phyloP scores from a whole-genome alignment of 345 rosid species.

The Populus davidiana region DNA sequence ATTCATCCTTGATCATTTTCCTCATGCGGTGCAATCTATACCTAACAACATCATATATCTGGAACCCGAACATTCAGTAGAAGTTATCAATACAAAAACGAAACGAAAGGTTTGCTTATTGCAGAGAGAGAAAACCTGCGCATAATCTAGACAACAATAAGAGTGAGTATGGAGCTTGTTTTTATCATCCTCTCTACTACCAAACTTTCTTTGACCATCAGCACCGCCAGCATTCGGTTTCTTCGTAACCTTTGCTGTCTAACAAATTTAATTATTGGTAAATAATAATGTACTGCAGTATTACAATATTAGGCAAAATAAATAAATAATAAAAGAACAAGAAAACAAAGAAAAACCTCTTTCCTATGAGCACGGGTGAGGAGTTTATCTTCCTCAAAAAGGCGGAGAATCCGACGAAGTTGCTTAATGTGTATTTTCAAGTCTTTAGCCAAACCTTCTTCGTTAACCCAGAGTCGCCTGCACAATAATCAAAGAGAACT shows the following conservation, averaged over 20 bases:
- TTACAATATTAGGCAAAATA: neutral
- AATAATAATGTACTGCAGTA: neutral
- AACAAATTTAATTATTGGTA: neutral
- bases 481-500: neutral
- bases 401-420: slow-evolving; percentile 61
- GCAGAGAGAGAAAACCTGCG: slow-evolving; percentile 49
- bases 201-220: slow-evolving; percentile 33
- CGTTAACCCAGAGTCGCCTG: slow-evolving; percentile 92
- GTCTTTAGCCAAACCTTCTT: slow-evolving; percentile 92
- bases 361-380: slow-evolving; percentile 71
- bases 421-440: slow-evolving; percentile 76
- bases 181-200: slow-evolving; percentile 71
- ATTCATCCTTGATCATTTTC: slow-evolving; percentile 78
- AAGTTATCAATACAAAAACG: too few species aligned
- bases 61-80: slow-evolving; percentile 21
- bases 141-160: slow-evolving; percentile 87
- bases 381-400: slow-evolving; percentile 78
- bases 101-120: neutral
- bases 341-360: slow-evolving; percentile 45
- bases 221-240: slow-evolving; percentile 63
- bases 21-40: slow-evolving; percentile 65
- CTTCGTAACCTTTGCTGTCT: slow-evolving; percentile 91
- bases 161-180: slow-evolving; percentile 83
- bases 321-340: too few species aligned
- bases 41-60: slow-evolving; percentile 84